Percentiles rank a stretch among this genome's conserved stretches.
These are phyloP conservation scores for Ceratobasidium sp. DNA, from an alignment of 1,284 basidiomycete genomes.

Conservation along the genomic window DNA sequence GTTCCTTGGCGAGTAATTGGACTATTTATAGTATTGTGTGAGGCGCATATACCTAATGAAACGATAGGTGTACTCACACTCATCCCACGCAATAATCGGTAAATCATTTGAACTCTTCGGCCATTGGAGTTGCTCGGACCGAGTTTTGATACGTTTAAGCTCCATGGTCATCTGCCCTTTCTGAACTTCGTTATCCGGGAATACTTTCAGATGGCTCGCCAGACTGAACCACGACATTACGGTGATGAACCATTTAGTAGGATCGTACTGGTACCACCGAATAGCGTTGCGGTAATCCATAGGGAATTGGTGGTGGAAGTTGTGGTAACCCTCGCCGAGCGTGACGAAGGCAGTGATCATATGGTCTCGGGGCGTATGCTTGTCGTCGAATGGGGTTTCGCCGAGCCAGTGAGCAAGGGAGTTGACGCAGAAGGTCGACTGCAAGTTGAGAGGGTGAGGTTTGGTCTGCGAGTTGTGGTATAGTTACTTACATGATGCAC, in stretches of 20 bases:
- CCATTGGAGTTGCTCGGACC: slow-evolving; percentile 81
- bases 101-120: slow-evolving; percentile 81
- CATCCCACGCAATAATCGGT: slow-evolving; percentile 87
- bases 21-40: slow-evolving; percentile 51
- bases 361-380: slow-evolving; percentile 93
- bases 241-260: slow-evolving; percentile 93
- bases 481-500: no score
- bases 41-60: no score
- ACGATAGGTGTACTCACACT: slow-evolving; percentile 58
- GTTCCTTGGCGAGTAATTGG: slow-evolving; percentile 80
- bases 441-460: no score
- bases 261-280: slow-evolving; percentile 92
- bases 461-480: no score
- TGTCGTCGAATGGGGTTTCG: slow-evolving; percentile 92
- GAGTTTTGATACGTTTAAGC: slow-evolving; percentile 82
- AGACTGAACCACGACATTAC: slow-evolving; percentile 75
- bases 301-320: slow-evolving; percentile 95
- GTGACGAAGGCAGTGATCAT: slow-evolving; percentile 88
- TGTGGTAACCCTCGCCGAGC: slow-evolving; percentile 95
- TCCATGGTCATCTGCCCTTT: slow-evolving; percentile 95
- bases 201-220: slow-evolving; percentile 89
- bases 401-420: slow-evolving; percentile 96
- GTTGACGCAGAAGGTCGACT: slow-evolving; percentile 84
- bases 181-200: slow-evolving; percentile 93
- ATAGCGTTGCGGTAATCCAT: slow-evolving; percentile 95